Base-by-base conservation (phyloP, 306 rosid species). In the Cicer yamashitae region DNA sequence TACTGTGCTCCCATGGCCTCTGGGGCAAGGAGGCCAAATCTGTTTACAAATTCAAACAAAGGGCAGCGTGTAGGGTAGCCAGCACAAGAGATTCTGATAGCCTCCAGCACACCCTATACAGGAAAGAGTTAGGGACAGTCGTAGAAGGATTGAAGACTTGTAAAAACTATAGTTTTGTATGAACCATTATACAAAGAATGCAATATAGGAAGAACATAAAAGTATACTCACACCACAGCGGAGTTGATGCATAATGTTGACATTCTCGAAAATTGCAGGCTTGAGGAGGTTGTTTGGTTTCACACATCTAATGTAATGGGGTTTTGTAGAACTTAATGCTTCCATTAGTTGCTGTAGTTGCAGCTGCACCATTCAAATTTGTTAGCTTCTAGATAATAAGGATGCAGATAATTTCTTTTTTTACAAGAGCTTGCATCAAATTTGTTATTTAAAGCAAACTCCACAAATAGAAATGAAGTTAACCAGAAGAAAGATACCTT, bases 11-110 rank as follows among this genome's bases (percentile, higher is more conserved):
- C 92, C 77, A 83, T 65, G 76, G 57, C 84, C 82, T 92, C 98
- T 7, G 96, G 82, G 68, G 96, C 94, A 78, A 96, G 92, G 60
- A 96, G 82, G 73, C 96, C 97, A 81, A 96, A 90, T 79, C 99
- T 86, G 75, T 92, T 89, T 18, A 81, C 81, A 82, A 96, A 96
- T 82, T 96, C 99, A 77, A 88, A 88, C 82, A 96, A 96, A 37
- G 92, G 84, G 30, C 89, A 90, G 43, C 99, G 93, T 75, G 99
- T 96, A 82, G 98, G 99, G 80, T 92, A 96, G 78, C 98, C 99
- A 70, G 99, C 98, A 78, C 98, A 92, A 78, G 98, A 92, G 83
- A 96, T 96, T 87, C 98, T 86, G 81, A 96, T 96, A 78, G 99
- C 99, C 85, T 96, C 99, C 77, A 96, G 76, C 77, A 96, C 99